These are phyloP conservation scores for Venturia nashicola DNA, from an alignment of 2,329 filamentous ascomycete genomes.

Conservation along the genomic window DNA sequence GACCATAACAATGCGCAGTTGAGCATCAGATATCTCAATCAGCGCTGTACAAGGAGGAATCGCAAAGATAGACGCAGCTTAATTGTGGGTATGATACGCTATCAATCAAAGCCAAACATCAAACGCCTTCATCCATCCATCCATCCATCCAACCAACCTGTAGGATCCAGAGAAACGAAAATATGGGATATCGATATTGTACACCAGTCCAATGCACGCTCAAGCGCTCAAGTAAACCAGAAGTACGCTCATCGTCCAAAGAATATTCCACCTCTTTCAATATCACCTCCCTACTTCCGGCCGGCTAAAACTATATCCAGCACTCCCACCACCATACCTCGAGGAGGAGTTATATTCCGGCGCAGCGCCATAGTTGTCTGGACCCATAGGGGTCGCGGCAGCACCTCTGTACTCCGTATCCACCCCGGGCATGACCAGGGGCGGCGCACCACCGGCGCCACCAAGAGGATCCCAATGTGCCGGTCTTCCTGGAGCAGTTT, in stretches of 20 bases:
- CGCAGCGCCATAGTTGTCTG: not conserved
- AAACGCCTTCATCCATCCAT: not conserved
- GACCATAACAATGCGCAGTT: too few species aligned
- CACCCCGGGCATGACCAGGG: not conserved
- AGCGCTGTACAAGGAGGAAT: too few species aligned
- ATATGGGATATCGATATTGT: not conserved
- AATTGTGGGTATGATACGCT: not conserved
- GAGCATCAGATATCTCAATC: too few species aligned
- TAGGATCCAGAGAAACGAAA: not conserved
- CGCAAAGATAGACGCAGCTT: too few species aligned
- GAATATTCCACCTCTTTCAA: not conserved
- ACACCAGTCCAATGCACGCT: not conserved
- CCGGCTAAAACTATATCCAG: slow-evolving; percentile 4
- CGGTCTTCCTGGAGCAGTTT: slow-evolving; percentile 27
- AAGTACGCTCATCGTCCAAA: not conserved
- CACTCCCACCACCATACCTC: not conserved
- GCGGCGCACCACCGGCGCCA: not conserved
- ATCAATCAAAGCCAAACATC: not conserved
- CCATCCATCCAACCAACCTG: not conserved
- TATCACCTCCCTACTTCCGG: not conserved
- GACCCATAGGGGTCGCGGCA: slow-evolving; percentile 7
- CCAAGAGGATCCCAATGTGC: slow-evolving; percentile 23
- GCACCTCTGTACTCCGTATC: slow-evolving; percentile 9
- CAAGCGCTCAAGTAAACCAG: not conserved
- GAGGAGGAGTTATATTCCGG: not conserved